Base-by-base conservation (phyloP, 2,329 filamentous ascomycete species). In the Aspergillus sojae region DNA sequence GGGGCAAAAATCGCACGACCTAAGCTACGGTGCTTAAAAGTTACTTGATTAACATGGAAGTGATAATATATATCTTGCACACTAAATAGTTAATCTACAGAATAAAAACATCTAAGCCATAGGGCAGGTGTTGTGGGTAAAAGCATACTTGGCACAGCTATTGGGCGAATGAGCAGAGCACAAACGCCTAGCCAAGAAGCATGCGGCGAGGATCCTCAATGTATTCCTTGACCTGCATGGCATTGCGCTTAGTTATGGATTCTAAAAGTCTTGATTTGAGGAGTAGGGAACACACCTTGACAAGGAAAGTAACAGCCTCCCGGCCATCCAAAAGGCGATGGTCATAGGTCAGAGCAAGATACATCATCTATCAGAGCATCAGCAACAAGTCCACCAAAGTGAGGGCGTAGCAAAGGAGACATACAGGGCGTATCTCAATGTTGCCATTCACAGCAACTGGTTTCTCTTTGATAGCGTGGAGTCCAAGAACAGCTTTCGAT, bases 381-480 rank as follows among this genome's bases (percentile, higher is more conserved):
- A 72, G 68, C 23, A 58, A 19, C 23, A 45, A 11, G n/a, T 55
- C 52, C 7, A 23, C 10, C 14, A 52, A 41, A 36, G 32, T 34
- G 26, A 45, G 54, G 12, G 36, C 11, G 39, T 11, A 1, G 28
- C 9, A 23, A 36, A 50, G 28, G 19, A n/a, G 41, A 60, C 83
- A 69, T 79, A 87, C 85, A 26, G 95, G 95, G 70, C 95, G 88
- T 71, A 97, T 92, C 79, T 97, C 94, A 62, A 98, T 85, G 84
- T 97, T 96, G 75, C 95, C 95, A 74, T 98, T 93, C 66, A 98
- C 85, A 30, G 87, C 94, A 58, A 97, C 89, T 3, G 94, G 89
- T 74, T 91, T 92, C 61, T 99, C 93, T 84, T 99, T 99, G 81
- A 97, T 97, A 54, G 94, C 93, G 78, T 99, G 94, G 26, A 97